These are phyloP conservation scores for Rhododendron kiyosumense DNA, from an alignment of 148 eudicot genomes.

Conservation along the genomic window DNA sequence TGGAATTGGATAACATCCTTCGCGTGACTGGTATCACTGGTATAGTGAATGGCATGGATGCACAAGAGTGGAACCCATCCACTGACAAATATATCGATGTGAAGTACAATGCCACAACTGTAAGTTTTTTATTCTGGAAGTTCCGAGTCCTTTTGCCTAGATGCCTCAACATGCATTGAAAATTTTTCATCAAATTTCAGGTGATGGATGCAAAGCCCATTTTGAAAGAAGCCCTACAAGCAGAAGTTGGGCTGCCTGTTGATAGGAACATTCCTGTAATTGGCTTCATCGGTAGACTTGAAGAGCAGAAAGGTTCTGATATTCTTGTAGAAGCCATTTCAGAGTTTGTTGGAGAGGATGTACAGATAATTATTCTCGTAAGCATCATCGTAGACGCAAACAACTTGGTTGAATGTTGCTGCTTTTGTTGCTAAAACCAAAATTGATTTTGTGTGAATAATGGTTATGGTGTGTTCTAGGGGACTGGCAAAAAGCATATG, in stretches of 20 bases:
- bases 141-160: background rate
- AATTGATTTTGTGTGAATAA: background rate
- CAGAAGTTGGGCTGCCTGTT: constrained; percentile 80
- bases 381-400: constrained; percentile 14
- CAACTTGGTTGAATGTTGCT: background rate
- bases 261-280: constrained; percentile 71
- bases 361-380: constrained; percentile 84
- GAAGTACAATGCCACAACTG: constrained; percentile 66
- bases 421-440: background rate
- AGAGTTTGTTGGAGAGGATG: constrained; percentile 54
- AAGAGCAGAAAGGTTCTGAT: constrained; percentile 97
- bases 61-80: constrained; percentile 85
- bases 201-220: constrained; percentile 83
- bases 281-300: constrained; percentile 95
- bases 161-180: background rate
- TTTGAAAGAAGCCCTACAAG: constrained; percentile 82
- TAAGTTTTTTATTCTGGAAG: constrained; percentile 16
- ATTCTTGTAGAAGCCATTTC: constrained; percentile 77
- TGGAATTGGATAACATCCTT: constrained; percentile 58
- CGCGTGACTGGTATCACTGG: constrained; percentile 55
- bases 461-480: constrained; percentile 29
- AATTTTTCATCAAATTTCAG: constrained; percentile 24
- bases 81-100: constrained; percentile 65
- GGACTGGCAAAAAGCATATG: constrained; percentile 83
- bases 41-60: constrained; percentile 87